Base-by-base conservation (phyloP, 2,329 filamentous ascomycete species). In the Sarocladium brachiariae region DNA sequence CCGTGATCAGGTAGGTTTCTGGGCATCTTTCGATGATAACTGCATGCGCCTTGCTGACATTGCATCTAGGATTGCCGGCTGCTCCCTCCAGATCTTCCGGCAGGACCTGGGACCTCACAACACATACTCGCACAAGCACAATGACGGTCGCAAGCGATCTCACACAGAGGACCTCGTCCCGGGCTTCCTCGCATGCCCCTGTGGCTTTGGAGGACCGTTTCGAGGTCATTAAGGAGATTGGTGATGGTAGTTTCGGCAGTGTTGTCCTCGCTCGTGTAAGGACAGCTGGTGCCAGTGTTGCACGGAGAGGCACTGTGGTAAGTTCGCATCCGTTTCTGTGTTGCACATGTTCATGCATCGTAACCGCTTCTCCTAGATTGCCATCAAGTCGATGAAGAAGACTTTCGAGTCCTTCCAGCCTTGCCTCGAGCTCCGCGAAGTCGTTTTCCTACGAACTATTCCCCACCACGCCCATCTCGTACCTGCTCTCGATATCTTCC, bases 381-480 rank as follows among this genome's bases (percentile, higher is more conserved):
- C 93, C 38, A 96, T 99, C 72, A 99, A 99, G 73, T 97, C 93
- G 5, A 99, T 99, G 93, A 99, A 99, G 78, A 99, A 99, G 80
- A 91, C 87, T 0, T 99, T 97, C 61, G 91, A 97, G 60, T 95
- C 89, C 2, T 90, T 96, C 64, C 74, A 81, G 14, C 87, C 90
- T 49, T 99, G 93, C 67, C 72, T 96, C 56, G 93, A 99, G 69
- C 80, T 99, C 50, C 86, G 93, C 55, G 93, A 99, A 69, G 93
- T 99, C 57, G 93, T 99, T 65, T 99, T 99, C 70, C 75, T 99
- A 43, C 85, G 89, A 63, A 92, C 90, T 10, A 75, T 99, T 14
- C 93, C 93, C 2, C 75, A 80, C 39, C 93, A 99, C 64, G 82
- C 84, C 59, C 93, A 99, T 67, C 80, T 99, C 30, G 93, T 99